Evolutionary conservation across 371 early-diverging fungal species (phyloP), one percentile per base, ranked within the genome.

Genomic region (Sanchytrium tribonematis): DNA sequence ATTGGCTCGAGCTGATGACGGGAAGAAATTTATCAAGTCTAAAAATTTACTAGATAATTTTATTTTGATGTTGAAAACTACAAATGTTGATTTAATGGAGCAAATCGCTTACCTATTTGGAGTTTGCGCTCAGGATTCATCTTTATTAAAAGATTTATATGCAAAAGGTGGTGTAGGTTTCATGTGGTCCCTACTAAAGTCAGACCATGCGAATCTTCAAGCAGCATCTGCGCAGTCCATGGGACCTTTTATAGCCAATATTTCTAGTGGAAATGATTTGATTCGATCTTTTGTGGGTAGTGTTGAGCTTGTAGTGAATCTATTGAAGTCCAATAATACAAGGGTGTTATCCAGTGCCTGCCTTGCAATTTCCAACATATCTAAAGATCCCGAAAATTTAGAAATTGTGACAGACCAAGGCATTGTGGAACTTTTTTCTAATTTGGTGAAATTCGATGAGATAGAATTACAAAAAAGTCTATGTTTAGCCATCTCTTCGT

Each of bases 391-490:
- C 74, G 83, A 83, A 70, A 83, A 83, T 74, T 70, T 83, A 71
- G 83, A 81, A 17, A 82, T 83, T n/a, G 81, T 83, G 17, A 81
- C 83, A n/a, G 83, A 83, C 72, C 83, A 83, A 71, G 82, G 82
- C 0, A 82, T 83, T 5, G 82, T 83, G 0, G 81, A 79, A 1
- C 80, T 81, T 81, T 77, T 83, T 12, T 80, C 78, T 28, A 81
- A 81, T 68, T 75, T 83, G 31, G 78, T 80, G 65, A 77, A 77
- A 71, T 79, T 79, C 16, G 74, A 77, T 1, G 78, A 80, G 71
- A 81, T 81, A 69, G 75, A 77, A 66, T 75, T 83, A 30, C 76
- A 81, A 1, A 78, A 77, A 69, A 80, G 81, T 69, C 72, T 83
- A 16, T 75, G 79, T 1, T 81, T 80, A 70, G 82, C 83, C 0